Percentiles rank a stretch among this genome's conserved stretches.
Conservation (phyloP, 2,329 filamentous ascomycete genomes). For the Ceratocystiopsis minuta region DNA sequence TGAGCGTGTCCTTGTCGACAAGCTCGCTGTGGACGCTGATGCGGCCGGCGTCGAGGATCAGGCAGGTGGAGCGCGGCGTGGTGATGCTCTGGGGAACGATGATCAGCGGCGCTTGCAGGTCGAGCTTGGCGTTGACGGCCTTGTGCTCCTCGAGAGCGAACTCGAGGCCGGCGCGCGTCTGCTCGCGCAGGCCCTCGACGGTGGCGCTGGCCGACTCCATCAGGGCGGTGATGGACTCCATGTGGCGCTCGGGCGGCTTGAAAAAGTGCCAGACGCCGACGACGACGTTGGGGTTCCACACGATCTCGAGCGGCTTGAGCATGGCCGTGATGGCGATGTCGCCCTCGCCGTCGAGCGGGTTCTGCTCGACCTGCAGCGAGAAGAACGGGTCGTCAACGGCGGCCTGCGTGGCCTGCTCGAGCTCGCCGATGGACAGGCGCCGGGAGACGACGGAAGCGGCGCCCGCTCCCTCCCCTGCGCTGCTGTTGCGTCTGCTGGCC, state of each 20-base stretch:
- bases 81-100: constrained; percentile 92
- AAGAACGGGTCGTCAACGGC: constrained; percentile 73
- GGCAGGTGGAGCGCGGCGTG: constrained; percentile 58
- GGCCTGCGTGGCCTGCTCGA: constrained; percentile 23
- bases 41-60: constrained; percentile 92
- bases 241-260: constrained; percentile 85
- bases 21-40: constrained; percentile 87
- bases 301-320: constrained; percentile 86
- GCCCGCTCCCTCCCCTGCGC: no score
- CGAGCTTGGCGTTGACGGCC: constrained; percentile 88
- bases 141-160: constrained; percentile 96
- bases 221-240: constrained; percentile 92
- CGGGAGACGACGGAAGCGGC: constrained; percentile 18
- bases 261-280: constrained; percentile 90
- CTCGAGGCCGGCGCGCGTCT: constrained; percentile 87
- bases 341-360: constrained; percentile 80
- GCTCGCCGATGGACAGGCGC: constrained; percentile 33
- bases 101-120: constrained; percentile 87
- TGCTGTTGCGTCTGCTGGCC: no score
- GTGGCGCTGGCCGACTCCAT: constrained; percentile 94
- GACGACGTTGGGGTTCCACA: constrained; percentile 91
- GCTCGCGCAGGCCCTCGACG: constrained; percentile 83
- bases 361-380: constrained; percentile 80
- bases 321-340: constrained; percentile 83
- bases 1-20: constrained; percentile 77